Evolutionary conservation across 768 basidiomycete species (phyloP).

Genomic region (Agaricus sinodeliciosus): DNA sequence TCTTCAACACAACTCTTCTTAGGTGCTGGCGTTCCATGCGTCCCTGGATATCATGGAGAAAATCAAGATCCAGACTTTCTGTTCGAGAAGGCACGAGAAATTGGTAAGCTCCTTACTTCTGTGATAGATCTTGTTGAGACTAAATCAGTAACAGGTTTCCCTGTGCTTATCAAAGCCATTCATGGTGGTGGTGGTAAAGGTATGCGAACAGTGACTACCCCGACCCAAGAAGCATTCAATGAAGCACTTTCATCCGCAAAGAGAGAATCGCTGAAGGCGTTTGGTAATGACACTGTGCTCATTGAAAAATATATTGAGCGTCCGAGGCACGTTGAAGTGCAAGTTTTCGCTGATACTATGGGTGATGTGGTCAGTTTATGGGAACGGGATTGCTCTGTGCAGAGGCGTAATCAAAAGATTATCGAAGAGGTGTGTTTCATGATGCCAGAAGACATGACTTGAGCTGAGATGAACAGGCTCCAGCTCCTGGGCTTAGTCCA

Average conservation of each 20-base stretch:
- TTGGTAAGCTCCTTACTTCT: slow-evolving; percentile 37
- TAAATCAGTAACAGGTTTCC: slow-evolving; percentile 50
- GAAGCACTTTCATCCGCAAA: slow-evolving; percentile 84
- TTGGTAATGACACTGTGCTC: slow-evolving; percentile 81
- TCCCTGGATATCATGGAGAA: slow-evolving; percentile 88
- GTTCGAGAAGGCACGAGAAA: slow-evolving; percentile 58
- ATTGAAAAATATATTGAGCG: slow-evolving; percentile 86
- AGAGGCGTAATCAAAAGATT: slow-evolving; percentile 91
- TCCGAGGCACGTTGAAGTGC: slow-evolving; percentile 91
- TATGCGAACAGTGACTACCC: slow-evolving; percentile 71
- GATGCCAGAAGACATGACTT: not conserved
- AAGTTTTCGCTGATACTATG: slow-evolving; percentile 81
- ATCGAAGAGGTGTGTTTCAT: slow-evolving; percentile 65
- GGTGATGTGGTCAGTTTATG: slow-evolving; percentile 91
- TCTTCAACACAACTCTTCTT: not conserved
- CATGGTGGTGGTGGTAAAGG: slow-evolving; percentile 96
- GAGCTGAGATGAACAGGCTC: slow-evolving; percentile 49
- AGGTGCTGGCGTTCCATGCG: slow-evolving; percentile 89
- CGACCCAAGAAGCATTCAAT: slow-evolving; percentile 59
- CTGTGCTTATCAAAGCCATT: slow-evolving; percentile 93
- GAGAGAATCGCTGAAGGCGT: slow-evolving; percentile 82
- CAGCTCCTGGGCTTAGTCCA: slow-evolving; percentile 79
- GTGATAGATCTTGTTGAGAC: not conserved
- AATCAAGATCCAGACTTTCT: slow-evolving; percentile 75
- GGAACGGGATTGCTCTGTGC: slow-evolving; percentile 92